A percentile compares a stretch with the other conserved stretches of the same genome.
phyloP scores from a whole-genome alignment of 2,329 filamentous ascomycete species.

The Calonectria hawksworthii region DNA sequence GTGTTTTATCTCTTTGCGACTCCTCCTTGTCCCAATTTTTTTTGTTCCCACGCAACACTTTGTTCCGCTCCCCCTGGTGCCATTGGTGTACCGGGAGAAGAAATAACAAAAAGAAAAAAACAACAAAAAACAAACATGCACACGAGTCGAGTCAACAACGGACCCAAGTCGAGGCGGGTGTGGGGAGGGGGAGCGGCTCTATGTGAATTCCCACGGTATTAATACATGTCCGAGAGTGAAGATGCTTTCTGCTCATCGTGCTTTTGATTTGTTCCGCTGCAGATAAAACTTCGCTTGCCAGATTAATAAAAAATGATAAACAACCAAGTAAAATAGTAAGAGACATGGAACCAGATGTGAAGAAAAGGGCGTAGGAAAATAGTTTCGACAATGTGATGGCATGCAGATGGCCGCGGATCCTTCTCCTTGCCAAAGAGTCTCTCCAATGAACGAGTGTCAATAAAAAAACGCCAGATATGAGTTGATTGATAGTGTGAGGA shows the following conservation, averaged over 20 bases:
- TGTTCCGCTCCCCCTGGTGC: background rate
- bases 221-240: constrained; percentile 48
- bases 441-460: constrained; percentile 29
- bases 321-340: constrained; percentile 25
- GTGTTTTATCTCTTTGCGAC: constrained; percentile 8
- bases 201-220: constrained; percentile 46
- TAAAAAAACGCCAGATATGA: constrained; percentile 25
- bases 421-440: constrained; percentile 15
- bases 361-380: constrained; percentile 18
- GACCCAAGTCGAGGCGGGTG: background rate
- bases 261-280: constrained; percentile 33
- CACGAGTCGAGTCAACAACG: background rate
- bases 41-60: background rate
- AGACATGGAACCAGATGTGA: constrained; percentile 18
- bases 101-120: background rate
- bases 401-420: constrained; percentile 19
- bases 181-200: constrained; percentile 30
- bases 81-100: background rate
- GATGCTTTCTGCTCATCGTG: constrained; percentile 30
- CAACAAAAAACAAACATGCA: constrained; percentile 14
- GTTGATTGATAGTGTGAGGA: constrained; percentile 22
- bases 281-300: constrained; percentile 37
- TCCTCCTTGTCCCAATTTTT: constrained; percentile 13
- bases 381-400: constrained; percentile 24
- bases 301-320: constrained; percentile 33